These are phyloP conservation scores for Pelargonium hybrid DNA, from an alignment of 441 rosid genomes.

Conservation along the genomic window DNA sequence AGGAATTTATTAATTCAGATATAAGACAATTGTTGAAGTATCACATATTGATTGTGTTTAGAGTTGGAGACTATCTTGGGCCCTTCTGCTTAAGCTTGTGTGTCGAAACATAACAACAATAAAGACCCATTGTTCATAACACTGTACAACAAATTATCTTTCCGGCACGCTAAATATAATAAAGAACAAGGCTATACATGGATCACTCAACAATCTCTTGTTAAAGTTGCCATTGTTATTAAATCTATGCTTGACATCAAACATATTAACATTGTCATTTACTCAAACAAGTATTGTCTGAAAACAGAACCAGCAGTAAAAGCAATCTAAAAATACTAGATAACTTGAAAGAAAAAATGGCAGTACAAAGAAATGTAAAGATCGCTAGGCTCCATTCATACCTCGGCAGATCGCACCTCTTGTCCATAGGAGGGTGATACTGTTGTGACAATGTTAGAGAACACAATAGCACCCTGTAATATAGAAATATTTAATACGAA, in stretches of 20 bases:
- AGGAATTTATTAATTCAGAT: too few relatives aligned
- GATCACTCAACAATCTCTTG: background rate
- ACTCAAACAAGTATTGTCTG: background rate
- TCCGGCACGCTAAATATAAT: too few relatives aligned
- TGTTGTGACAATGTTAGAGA: conserved; percentile 92
- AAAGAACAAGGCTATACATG: too few relatives aligned
- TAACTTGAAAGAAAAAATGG: background rate
- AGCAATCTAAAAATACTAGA: background rate
- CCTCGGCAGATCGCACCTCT: conserved; percentile 91
- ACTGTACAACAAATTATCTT: too few relatives aligned
- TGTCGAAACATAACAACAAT: too few relatives aligned
- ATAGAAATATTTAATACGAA: conserved; percentile 13
- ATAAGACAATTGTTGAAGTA: too few relatives aligned
- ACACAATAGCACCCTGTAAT: conserved; percentile 86
- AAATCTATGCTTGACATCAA: background rate
- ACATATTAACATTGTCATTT: too few relatives aligned
- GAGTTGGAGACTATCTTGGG: too few relatives aligned
- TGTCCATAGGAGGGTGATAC: conserved; percentile 93
- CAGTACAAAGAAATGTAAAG: background rate
- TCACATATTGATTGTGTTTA: too few relatives aligned
- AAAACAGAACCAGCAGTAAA: background rate
- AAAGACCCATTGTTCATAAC: too few relatives aligned
- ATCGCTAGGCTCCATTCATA: conserved; percentile 24
- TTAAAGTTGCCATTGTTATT: background rate
- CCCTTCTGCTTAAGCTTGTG: too few relatives aligned